phyloP scores from a whole-genome alignment of 306 rosid genomes.

The Malus sieversii region DNA sequence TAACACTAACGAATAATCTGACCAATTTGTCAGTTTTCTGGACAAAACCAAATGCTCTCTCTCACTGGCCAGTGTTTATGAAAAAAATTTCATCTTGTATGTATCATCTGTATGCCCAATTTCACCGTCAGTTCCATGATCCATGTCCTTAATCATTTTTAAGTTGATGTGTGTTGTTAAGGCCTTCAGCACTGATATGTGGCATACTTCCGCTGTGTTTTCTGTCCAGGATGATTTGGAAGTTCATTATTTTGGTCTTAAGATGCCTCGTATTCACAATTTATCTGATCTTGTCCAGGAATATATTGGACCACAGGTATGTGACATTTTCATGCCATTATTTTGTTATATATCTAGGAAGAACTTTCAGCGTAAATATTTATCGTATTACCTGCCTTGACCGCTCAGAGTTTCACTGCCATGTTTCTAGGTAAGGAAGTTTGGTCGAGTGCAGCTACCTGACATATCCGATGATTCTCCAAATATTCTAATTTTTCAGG shows the following conservation, averaged over 20 bases:
- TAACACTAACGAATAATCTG: background rate
- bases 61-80: background rate
- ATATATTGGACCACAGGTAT: constrained; percentile 68
- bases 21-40: background rate
- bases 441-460: constrained; percentile 58
- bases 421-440: constrained; percentile 44
- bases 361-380: background rate
- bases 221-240: constrained; percentile 62
- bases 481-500: constrained; percentile 82
- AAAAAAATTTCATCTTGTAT: background rate
- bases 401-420: constrained; percentile 5
- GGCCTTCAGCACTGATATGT: constrained; percentile 3
- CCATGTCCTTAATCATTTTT: background rate
- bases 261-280: constrained; percentile 75
- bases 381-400: background rate
- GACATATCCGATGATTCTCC: constrained; percentile 64
- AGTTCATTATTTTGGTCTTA: constrained; percentile 80
- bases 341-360: background rate
- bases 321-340: constrained; percentile 9
- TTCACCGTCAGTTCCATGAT: background rate
- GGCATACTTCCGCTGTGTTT: constrained; percentile 7
- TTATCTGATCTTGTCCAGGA: constrained; percentile 78
- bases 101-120: no score
- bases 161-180: background rate
- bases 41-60: background rate